Conservation (phyloP, 371 early-diverging fungal genomes). For the Nematocida ausubeli region DNA sequence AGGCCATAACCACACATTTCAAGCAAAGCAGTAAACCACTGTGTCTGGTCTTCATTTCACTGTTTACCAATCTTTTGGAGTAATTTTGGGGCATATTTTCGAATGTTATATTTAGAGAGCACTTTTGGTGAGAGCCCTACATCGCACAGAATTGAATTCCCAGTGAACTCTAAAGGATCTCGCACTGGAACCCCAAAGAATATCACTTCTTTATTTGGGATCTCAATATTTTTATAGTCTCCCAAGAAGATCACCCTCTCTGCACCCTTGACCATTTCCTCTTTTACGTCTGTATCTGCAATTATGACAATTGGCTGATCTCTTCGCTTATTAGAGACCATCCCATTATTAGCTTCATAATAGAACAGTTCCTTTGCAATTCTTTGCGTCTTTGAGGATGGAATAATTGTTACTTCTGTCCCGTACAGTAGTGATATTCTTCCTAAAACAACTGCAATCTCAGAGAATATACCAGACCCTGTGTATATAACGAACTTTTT, state of each 20-base stretch:
- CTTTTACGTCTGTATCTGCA: conserved; percentile 23
- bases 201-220: conserved; percentile 28
- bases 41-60: neutral
- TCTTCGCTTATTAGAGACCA: neutral
- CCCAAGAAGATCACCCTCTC: conserved; percentile 48
- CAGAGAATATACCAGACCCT: conserved; percentile 33
- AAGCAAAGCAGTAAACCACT: neutral
- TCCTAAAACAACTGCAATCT: conserved; percentile 41
- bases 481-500: conserved; percentile 42
- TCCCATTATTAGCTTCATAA: conserved; percentile 22
- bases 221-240: conserved; percentile 23
- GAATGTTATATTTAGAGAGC: conserved; percentile 11
- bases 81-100: conserved; percentile 48
- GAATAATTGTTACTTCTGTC: conserved; percentile 32
- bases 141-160: conserved; percentile 45
- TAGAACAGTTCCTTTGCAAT: conserved; percentile 45
- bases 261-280: conserved; percentile 17
- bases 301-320: conserved; percentile 36
- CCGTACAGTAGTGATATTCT: conserved; percentile 31
- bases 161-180: conserved; percentile 6
- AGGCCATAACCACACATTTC: neutral
- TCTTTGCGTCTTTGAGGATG: conserved; percentile 2
- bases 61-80: conserved; percentile 42
- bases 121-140: conserved; percentile 44
- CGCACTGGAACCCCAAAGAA: conserved; percentile 41